Evolutionary conservation across 2,329 filamentous ascomycete species (phyloP).

Genomic region (Anthostomella pinea): DNA sequence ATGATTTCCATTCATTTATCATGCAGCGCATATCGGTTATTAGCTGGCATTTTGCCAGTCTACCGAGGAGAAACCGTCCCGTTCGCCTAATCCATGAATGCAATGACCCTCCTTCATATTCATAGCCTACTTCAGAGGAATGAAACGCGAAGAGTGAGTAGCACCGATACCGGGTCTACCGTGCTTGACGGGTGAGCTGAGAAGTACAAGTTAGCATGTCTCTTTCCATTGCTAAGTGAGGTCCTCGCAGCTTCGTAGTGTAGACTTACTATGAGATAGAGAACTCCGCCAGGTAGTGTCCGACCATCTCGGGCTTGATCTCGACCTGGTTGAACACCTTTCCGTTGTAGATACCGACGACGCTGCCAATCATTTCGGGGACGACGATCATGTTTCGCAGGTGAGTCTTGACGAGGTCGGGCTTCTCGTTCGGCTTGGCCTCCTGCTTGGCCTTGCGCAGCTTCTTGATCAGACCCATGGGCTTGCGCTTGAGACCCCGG

Average conservation of each 20-base stretch:
- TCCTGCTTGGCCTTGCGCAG: conserved; percentile 99
- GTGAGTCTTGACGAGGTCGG: conserved; percentile 98
- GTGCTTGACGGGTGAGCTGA: conserved; percentile 99
- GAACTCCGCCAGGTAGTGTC: conserved; percentile 92
- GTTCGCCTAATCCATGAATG: conserved; percentile 60
- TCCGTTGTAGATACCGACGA: conserved; percentile 98
- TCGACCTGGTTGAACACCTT: conserved; percentile 99
- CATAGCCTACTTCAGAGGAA: conserved; percentile 96
- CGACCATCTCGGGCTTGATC: conserved; percentile 99
- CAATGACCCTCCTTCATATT: conserved; percentile 54
- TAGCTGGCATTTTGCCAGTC: conserved; percentile 34
- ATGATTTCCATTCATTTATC: conserved; percentile 46
- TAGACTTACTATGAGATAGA: conserved; percentile 96
- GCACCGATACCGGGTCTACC: conserved; percentile 99
- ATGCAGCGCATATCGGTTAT: conserved; percentile 44
- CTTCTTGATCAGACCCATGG: conserved; percentile 99
- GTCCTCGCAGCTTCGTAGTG: background rate
- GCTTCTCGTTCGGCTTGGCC: conserved; percentile 99
- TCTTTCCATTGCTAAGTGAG: background rate
- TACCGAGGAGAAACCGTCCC: conserved; percentile 53
- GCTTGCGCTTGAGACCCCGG: conserved; percentile 99
- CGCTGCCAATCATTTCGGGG: conserved; percentile 98
- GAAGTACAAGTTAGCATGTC: conserved; percentile 45
- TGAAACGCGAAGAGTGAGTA: conserved; percentile 99
- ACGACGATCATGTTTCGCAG: conserved; percentile 99